Conservation (phyloP, 73 alveolate species). For the Tetrahymena thermophila region DNA sequence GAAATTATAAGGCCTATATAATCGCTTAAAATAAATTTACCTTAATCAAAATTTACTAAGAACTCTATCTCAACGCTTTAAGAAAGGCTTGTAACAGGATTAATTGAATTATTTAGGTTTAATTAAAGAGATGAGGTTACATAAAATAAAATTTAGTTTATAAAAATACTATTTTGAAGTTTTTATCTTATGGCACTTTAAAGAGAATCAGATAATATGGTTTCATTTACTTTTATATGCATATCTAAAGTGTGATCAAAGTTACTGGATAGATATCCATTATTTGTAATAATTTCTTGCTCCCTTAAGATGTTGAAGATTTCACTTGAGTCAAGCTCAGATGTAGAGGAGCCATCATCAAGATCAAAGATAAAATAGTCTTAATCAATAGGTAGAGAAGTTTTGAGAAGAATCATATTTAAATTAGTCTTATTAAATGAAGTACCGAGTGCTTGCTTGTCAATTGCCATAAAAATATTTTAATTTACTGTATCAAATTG, state of each 20-base stretch:
- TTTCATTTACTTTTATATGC: not conserved
- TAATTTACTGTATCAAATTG: not conserved
- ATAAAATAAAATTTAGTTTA: not conserved
- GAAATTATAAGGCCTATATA: not conserved
- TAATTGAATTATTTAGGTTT: not conserved
- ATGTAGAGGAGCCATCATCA: not conserved
- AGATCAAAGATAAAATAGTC: not conserved
- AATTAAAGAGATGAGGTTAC: not conserved
- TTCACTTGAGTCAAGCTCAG: not conserved
- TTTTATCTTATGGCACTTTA: not conserved
- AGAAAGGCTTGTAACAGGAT: not conserved
- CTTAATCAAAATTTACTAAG: not conserved
- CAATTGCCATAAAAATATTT: not conserved
- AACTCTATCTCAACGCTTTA: not conserved
- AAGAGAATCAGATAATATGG: not conserved
- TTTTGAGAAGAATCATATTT: not conserved
- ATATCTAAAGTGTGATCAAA: not conserved
- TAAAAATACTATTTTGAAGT: not conserved
- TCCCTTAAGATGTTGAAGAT: not conserved
- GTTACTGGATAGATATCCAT: not conserved
- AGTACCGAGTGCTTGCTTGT: not conserved
- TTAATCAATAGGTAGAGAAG: not conserved
- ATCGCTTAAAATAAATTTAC: not conserved
- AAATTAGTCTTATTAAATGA: not conserved
- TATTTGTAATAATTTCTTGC: not conserved